Evolutionary conservation across 768 basidiomycete species (phyloP).

Genomic region (Phallus indusiatus): DNA sequence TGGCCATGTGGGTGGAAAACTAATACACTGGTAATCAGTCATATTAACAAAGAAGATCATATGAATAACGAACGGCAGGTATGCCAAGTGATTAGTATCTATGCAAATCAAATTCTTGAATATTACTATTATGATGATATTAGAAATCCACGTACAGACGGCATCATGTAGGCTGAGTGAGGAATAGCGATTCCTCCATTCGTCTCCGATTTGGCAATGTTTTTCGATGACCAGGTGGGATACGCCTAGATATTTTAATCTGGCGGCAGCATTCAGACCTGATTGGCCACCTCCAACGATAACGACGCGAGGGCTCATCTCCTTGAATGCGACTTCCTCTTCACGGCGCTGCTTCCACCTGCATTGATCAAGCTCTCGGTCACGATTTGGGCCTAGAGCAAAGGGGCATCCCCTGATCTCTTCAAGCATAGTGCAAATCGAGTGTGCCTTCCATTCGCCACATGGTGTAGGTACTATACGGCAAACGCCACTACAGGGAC

Average conservation of each 20-base stretch:
- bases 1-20: constrained; percentile 53
- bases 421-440: constrained; percentile 44
- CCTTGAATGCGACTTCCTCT: constrained; percentile 14
- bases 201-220: constrained; percentile 47
- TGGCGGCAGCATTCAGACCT: constrained; percentile 33
- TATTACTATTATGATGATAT: neutral
- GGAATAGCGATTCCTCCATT: constrained; percentile 57
- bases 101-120: neutral
- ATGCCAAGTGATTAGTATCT: constrained; percentile 52
- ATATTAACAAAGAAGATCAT: neutral
- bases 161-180: constrained; percentile 57
- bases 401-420: constrained; percentile 42
- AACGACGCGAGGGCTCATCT: neutral
- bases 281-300: constrained; percentile 7
- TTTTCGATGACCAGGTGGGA: constrained; percentile 52
- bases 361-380: constrained; percentile 28
- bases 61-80: constrained; percentile 38
- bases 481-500: constrained; percentile 41
- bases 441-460: constrained; percentile 38
- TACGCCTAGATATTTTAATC: constrained; percentile 43
- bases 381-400: constrained; percentile 32
- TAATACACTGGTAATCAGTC: constrained; percentile 13
- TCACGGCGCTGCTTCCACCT: constrained; percentile 32
- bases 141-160: constrained; percentile 38
- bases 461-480: constrained; percentile 41